Evolutionary conservation across 148 eudicot species (phyloP).

Genomic region (Camellia japonica): DNA sequence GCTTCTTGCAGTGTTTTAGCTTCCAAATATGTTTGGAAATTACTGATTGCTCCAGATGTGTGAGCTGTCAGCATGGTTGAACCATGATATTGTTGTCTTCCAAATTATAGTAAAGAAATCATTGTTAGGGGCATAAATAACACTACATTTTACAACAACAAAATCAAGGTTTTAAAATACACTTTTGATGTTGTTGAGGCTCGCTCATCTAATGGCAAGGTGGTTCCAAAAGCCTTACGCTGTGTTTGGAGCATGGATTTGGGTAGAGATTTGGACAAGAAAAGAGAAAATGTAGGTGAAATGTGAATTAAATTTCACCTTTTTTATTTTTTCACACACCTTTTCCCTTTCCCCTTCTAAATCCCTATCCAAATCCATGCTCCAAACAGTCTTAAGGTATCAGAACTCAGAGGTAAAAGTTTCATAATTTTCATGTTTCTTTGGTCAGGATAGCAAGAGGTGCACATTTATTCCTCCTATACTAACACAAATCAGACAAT

Average conservation of each 20-base stretch:
- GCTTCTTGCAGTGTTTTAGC: constrained; percentile 34
- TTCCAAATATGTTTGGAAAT: constrained; percentile 33
- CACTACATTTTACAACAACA: neutral
- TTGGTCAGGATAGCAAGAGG: neutral
- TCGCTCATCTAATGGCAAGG: neutral
- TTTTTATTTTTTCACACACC: too few relatives aligned
- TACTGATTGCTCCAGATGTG: constrained; percentile 39
- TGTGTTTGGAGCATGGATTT: too few relatives aligned
- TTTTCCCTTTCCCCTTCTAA: too few relatives aligned
- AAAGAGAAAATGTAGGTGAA: too few relatives aligned
- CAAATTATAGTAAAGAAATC: constrained; percentile 6
- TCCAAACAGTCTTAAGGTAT: too few relatives aligned
- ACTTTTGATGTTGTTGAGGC: neutral
- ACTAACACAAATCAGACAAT: too few relatives aligned
- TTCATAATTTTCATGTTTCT: neutral
- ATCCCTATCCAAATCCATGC: too few relatives aligned
- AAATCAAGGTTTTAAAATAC: neutral
- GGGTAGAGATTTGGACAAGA: too few relatives aligned
- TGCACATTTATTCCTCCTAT: too few relatives aligned
- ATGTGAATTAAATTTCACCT: too few relatives aligned
- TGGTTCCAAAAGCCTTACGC: neutral
- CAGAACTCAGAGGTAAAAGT: neutral
- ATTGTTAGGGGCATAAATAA: neutral
- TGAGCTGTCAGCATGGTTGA: constrained; percentile 59
- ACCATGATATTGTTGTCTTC: constrained; percentile 51